Percentiles rank a stretch among this genome's conserved stretches.
Conservation (phyloP, 495 filamentous ascomycete species). For the Penicillium bialowiezense region DNA sequence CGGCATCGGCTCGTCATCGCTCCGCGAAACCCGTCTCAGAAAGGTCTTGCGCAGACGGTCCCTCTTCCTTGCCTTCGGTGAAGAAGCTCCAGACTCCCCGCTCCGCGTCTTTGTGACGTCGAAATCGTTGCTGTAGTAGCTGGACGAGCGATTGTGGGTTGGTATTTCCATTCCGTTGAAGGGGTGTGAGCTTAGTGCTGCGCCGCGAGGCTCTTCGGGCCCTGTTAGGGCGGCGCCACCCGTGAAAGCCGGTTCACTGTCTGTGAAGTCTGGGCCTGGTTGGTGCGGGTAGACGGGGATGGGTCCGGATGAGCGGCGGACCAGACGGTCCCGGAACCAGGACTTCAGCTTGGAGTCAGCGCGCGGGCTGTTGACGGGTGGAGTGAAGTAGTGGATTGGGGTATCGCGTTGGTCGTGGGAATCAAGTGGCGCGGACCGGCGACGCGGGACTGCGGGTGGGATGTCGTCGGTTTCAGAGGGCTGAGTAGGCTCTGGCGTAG, state of each 20-base stretch:
- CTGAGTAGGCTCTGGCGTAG: neutral
- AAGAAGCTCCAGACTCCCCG: constrained; percentile 8
- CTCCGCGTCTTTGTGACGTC: constrained; percentile 15
- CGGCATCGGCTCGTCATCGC: constrained; percentile 20
- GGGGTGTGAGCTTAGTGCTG: constrained; percentile 36
- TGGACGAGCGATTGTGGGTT: constrained; percentile 13
- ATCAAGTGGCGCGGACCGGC: constrained; percentile 5
- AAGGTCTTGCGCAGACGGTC: constrained; percentile 25
- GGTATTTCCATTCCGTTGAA: constrained; percentile 20
- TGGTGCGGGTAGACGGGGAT: constrained; percentile 23
- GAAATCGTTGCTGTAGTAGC: constrained; percentile 9
- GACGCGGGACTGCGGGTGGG: neutral
- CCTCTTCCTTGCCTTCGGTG: constrained; percentile 10
- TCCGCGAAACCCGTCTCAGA: constrained; percentile 21
- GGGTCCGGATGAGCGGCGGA: constrained; percentile 20
- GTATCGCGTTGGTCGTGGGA: constrained; percentile 8
- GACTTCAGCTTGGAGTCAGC: constrained; percentile 28
- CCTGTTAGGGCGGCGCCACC: constrained; percentile 23
- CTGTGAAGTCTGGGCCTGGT: constrained; percentile 21
- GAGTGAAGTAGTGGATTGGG: constrained; percentile 13
- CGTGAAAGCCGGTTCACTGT: constrained; percentile 16
- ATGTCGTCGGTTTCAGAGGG: neutral
- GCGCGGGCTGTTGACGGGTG: constrained; percentile 19
- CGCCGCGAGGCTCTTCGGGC: constrained; percentile 15
- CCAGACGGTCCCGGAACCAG: constrained; percentile 29